Evolutionary conservation across 2,329 filamentous ascomycete genomes (phyloP).

Genomic region (Colletotrichum echinochloae): DNA sequence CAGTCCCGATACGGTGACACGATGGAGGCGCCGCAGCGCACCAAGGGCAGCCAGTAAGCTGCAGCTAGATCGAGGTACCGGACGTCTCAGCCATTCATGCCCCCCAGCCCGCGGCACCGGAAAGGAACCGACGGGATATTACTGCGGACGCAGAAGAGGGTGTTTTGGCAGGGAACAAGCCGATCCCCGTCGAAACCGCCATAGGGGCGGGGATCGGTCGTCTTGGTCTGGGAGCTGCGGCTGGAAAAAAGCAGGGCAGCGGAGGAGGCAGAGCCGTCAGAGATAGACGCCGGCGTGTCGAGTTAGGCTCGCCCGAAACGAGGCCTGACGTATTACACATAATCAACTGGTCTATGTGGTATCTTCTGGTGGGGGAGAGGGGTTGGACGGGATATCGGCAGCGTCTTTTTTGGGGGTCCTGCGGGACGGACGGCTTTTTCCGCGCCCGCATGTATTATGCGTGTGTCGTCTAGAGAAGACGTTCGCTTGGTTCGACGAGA

Average conservation of each 20-base stretch:
- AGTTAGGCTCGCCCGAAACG: conserved; percentile 17
- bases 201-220: background rate
- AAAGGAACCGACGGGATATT: conserved; percentile 17
- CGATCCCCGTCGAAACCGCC: background rate
- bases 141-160: conserved; percentile 5
- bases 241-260: too few relatives aligned
- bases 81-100: background rate
- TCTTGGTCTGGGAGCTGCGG: background rate
- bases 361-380: conserved; percentile 1
- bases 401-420: background rate
- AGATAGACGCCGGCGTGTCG: conserved; percentile 8
- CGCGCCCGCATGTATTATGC: background rate
- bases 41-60: too few relatives aligned
- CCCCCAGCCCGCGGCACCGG: conserved; percentile 15
- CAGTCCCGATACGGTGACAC: conserved; percentile 4
- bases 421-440: background rate
- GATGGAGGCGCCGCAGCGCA: background rate
- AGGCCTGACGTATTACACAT: conserved; percentile 21
- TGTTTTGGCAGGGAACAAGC: too few relatives aligned
- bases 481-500: conserved; percentile 1
- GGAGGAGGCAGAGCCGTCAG: background rate
- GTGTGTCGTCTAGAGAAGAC: background rate
- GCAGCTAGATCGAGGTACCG: background rate
- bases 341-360: background rate
- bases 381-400: conserved; percentile 27